Evolutionary conservation across 1,139 yeast genomes (phyloP).

Genomic region (Sugiyamaella xylanicola): DNA sequence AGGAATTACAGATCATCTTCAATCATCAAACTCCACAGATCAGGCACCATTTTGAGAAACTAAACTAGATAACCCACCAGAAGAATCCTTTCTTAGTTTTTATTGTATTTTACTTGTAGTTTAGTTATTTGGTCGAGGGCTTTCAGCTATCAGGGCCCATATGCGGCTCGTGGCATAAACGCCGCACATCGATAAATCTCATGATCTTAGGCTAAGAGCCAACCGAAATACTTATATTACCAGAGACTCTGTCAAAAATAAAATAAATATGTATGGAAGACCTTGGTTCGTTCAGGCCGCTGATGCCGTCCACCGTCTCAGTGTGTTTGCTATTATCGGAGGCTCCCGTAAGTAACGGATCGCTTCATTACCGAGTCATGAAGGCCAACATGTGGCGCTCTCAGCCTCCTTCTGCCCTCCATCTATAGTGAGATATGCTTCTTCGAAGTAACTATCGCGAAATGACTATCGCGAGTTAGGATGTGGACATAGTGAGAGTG

Average conservation of each 20-base stretch:
- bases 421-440: too few relatives aligned
- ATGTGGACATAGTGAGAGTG: too few relatives aligned
- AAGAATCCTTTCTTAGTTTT: too few relatives aligned
- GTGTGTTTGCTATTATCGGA: slow-evolving; percentile 74
- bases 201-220: background rate
- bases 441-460: too few relatives aligned
- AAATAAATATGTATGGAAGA: slow-evolving; percentile 46
- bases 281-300: slow-evolving; percentile 78
- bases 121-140: background rate
- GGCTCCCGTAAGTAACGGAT: slow-evolving; percentile 53
- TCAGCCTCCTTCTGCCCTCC: background rate
- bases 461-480: too few relatives aligned
- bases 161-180: background rate
- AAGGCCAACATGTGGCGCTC: too few relatives aligned
- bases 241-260: background rate
- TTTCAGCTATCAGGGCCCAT: background rate
- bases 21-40: too few relatives aligned
- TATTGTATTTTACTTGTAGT: too few relatives aligned
- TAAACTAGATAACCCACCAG: too few relatives aligned
- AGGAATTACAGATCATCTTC: too few relatives aligned
- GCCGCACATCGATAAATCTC: slow-evolving; percentile 1
- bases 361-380: too few relatives aligned
- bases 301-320: slow-evolving; percentile 79
- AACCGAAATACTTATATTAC: background rate
- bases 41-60: too few relatives aligned